phyloP scores from a whole-genome alignment of 2,329 filamentous ascomycete genomes.

The Epichloe aotearoae region DNA sequence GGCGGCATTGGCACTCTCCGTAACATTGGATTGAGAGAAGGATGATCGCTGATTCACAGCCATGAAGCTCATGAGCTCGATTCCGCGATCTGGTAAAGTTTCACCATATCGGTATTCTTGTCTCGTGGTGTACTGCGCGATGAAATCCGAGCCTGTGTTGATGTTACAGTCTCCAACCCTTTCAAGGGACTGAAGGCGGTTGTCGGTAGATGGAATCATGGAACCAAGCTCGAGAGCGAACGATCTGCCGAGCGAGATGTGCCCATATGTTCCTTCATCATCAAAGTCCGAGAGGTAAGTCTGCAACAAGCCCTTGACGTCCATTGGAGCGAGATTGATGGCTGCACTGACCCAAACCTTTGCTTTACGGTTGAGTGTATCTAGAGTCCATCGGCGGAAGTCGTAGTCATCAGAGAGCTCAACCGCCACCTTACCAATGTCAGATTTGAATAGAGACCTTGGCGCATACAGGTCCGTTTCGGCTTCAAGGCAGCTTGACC shows the following conservation, averaged over 20 bases:
- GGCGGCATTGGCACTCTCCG: slow-evolving; percentile 43
- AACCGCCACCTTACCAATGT: slow-evolving; percentile 64
- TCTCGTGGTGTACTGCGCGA: slow-evolving; percentile 91
- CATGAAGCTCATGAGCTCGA: slow-evolving; percentile 51
- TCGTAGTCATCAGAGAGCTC: slow-evolving; percentile 89
- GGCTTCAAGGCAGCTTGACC: slow-evolving; percentile 83
- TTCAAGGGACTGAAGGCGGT: slow-evolving; percentile 72
- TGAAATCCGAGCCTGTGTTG: slow-evolving; percentile 89
- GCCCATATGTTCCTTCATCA: slow-evolving; percentile 80
- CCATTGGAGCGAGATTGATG: slow-evolving; percentile 74
- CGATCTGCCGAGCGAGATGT: slow-evolving; percentile 82
- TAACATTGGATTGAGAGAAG: slow-evolving; percentile 36
- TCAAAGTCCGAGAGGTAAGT: slow-evolving; percentile 94
- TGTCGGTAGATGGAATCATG: slow-evolving; percentile 72
- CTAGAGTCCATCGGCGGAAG: slow-evolving; percentile 67
- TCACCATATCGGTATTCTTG: slow-evolving; percentile 92
- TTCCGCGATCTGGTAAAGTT: slow-evolving; percentile 53
- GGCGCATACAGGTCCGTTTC: slow-evolving; percentile 92
- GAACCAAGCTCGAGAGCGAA: slow-evolving; percentile 91
- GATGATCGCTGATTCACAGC: slow-evolving; percentile 38
- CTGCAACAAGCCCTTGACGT: slow-evolving; percentile 89
- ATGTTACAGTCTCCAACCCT: slow-evolving; percentile 59
- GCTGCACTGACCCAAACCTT: slow-evolving; percentile 68
- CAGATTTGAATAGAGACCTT: slow-evolving; percentile 65
- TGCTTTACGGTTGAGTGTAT: slow-evolving; percentile 62